Evolutionary conservation across 2,329 filamentous ascomycete genomes (phyloP), one percentile per base, ranked within the genome.

Genomic region (Dendryphion nanum): DNA sequence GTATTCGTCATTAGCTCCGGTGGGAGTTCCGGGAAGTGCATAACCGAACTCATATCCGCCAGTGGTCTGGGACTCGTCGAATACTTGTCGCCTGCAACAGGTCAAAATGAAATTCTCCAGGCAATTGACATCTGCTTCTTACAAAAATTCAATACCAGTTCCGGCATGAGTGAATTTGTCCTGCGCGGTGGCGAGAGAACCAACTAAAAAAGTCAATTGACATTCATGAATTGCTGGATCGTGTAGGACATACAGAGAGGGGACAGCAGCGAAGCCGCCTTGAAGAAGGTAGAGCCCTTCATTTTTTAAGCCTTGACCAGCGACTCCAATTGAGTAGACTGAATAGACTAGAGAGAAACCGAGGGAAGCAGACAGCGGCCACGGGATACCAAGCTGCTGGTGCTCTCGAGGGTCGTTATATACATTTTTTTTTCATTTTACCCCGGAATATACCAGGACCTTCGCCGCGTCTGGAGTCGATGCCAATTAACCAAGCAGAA

Each of bases 21-120:
- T 52, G 17, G 48, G 51, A 5, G 35, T 35, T 35, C 18, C 41
- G 6, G 63, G 63, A 12, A 67, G 38, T 18, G 57, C 63, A 40
- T 54, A 61, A 39, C 62, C 63, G 49, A 53, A 66, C 33, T 67
- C 48, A 10, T 60, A 58, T 7, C 62, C 61, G 42, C 62, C 62
- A 16, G 44, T 34, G 14, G 62, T 64, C 37, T 62, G 55, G 20
- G 47, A 35, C 12, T 33, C 31, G 18, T 41, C 42, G 33, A 65
- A 38, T 15, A 42, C 43, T 33, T 59, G 53, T n/a, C 56, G 53
- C 44, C 51, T 56, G 35, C 6, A 31, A 19, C n/a, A 13, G 18
- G 39, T 40, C 20, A 47, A 35, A 15, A 8, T 2, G 33, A 6
- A 17, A 23, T 30, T 26, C 6, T 28, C 20, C 18, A 18, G 6